Conservation (phyloP, 1,284 basidiomycete genomes). For the Coriolopsis trogii region DNA sequence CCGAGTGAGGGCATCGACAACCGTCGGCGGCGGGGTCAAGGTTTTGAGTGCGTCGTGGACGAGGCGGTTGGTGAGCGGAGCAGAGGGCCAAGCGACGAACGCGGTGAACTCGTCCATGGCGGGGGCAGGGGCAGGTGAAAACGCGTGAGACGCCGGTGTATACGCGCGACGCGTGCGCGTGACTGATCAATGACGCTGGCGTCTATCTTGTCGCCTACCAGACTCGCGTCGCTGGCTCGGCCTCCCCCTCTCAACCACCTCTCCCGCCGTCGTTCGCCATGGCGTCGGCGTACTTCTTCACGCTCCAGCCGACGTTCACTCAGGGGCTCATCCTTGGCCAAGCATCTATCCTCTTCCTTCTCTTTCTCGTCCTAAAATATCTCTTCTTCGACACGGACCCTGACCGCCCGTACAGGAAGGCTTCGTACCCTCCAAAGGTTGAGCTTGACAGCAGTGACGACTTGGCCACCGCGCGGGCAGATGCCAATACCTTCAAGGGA, state of each 20-base stretch:
- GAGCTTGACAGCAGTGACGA: slow-evolving; percentile 33
- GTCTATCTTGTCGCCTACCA: slow-evolving; percentile 10
- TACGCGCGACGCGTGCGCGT: slow-evolving; percentile 6
- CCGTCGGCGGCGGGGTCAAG: slow-evolving; percentile 35
- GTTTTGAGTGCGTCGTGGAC: slow-evolving; percentile 62
- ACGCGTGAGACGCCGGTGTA: neutral
- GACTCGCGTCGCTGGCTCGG: slow-evolving; percentile 3
- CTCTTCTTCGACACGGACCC: slow-evolving; percentile 74
- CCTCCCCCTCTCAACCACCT: slow-evolving; percentile 3
- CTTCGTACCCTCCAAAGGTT: slow-evolving; percentile 59
- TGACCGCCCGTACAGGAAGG: slow-evolving; percentile 52
- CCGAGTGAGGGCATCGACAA: slow-evolving; percentile 31
- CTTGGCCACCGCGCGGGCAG: slow-evolving; percentile 1
- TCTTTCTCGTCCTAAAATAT: slow-evolving; percentile 76
- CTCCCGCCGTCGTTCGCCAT: slow-evolving; percentile 36
- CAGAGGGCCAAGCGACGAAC: slow-evolving; percentile 75
- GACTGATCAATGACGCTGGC: slow-evolving; percentile 14
- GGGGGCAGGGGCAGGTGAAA: neutral
- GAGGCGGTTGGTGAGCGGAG: slow-evolving; percentile 75
- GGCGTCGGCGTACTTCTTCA: slow-evolving; percentile 67
- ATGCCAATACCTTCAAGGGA: slow-evolving; percentile 4
- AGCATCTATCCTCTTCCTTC: slow-evolving; percentile 71
- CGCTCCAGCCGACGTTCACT: slow-evolving; percentile 80
- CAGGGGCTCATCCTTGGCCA: slow-evolving; percentile 83
- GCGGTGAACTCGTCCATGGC: slow-evolving; percentile 38